Evolutionary conservation across 2,329 filamentous ascomycete genomes (phyloP), one percentile per base, ranked within the genome.

Genomic region (Sporothrix dimorphospora): DNA sequence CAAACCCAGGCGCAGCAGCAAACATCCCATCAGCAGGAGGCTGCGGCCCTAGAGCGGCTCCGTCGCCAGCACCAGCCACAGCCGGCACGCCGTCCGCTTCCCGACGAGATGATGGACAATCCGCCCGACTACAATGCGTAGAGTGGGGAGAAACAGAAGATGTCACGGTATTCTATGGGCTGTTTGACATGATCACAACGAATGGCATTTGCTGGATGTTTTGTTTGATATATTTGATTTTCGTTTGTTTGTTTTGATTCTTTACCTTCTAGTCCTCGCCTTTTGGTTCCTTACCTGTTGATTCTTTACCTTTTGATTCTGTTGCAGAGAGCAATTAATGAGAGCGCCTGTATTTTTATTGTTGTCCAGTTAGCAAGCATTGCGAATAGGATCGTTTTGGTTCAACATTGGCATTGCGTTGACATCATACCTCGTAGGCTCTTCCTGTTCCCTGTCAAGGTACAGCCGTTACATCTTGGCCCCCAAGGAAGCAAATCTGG

Each of bases 81-180:
- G 45, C 30, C 40, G 4, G 21, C 61, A 3, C 61, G 27, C 27
- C 68, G 55, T 3, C 53, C 40, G 27, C 68, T 49, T 12, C 40
- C 51, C 57, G 51, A 63, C 21, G 57, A 57, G 49, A 65, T 63
- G 53, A 61, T 53, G 30, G 69, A 65, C 53, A 72, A 30, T 38
- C 71, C 71, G 21, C 71, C 71, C 14, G 66, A 55, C 7, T 67
- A 71, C 67, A 30, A 69, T 24, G 57, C 49, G 3, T 73, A 51
- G 63, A 21, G 3, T 16, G 19, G 12, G 8, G 8, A 21, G 4
- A 19, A 19, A 6, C 3, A 49, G 1, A 8, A n/a, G n/a, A n/a
- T 14, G 38, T 9, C 8, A 24, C 14, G 38, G 30, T 8, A 24
- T 19, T 42, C 6, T 47, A 24, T 68, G 42, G 24, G 27, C 16